Evolutionary conservation across 202 grass and related monocot genomes (phyloP), one percentile per base, ranked within the genome.

Genomic region (Zoysia matrella): DNA sequence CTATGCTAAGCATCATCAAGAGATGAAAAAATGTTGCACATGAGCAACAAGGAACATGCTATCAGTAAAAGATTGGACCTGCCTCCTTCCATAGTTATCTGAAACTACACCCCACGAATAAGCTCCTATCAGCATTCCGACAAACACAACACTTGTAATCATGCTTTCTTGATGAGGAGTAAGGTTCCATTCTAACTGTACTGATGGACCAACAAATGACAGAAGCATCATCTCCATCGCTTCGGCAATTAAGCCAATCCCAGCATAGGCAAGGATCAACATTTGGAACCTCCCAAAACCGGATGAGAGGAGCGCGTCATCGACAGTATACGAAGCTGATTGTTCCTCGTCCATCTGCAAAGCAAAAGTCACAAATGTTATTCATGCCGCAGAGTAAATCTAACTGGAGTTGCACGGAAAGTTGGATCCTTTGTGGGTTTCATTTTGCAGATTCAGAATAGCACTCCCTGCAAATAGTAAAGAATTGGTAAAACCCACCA

Each of bases 221-320:
- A 98, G 60, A 50, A 98, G 90, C 95, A 98, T 98, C 95, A 98
- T 98, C 85, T 98, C 96, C 96, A 98, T 95, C 2, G 96, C 92
- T 77, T 98, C 96, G 11, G 90, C 89, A 40, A 98, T 91, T 60
- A 92, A 93, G 52, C 89, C 96, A 50, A 98, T 87, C 57, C 92
- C 96, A 30, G 96, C 84, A 75, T 98, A 98, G 57, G 84, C 67
- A 63, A 95, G 90, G 69, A 98, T 89, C 76, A 92, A 80, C 9
- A 64, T 78, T 87, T 98, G 96, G 79, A 90, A 98, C 71, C 63
- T 95, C 46, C 95, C 95, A 72, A 98, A 98, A 42, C 92, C 95
- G 69, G 91, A 85, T 43, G 78, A 91, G 54, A 90, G 1, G 41
- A 98, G 89, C 0, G 92, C 90, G 1, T 95, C 95, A 66, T 98